phyloP scores from a whole-genome alignment of 306 rosid genomes.

The Fragaria iinumae region DNA sequence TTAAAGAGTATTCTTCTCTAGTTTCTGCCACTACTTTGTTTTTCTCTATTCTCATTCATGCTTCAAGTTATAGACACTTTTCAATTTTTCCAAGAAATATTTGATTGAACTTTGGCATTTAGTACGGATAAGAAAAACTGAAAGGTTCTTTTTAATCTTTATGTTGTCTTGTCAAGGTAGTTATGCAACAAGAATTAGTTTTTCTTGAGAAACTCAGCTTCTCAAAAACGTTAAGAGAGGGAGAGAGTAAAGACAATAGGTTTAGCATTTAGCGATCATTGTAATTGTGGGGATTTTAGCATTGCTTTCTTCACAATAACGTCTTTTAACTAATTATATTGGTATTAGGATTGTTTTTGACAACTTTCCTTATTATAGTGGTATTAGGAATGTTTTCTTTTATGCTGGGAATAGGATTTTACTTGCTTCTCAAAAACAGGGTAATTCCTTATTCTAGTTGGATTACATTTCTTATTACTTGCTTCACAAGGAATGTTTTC shows the following conservation, averaged over 20 bases:
- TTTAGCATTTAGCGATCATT: too few relatives aligned
- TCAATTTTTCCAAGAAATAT: not conserved
- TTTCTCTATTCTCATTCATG: not conserved
- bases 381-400: too few relatives aligned
- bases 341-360: too few relatives aligned
- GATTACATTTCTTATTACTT: too few relatives aligned
- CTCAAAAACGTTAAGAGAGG: not conserved
- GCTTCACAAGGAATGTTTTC: too few relatives aligned
- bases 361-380: not conserved
- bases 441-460: too few relatives aligned
- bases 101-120: not conserved
- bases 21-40: not conserved
- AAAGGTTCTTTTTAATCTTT: not conserved
- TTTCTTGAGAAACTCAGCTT: slow-evolving; percentile 6
- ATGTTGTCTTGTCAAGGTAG: slow-evolving; percentile 3
- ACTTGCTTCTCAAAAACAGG: too few relatives aligned
- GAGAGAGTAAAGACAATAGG: not conserved
- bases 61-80: not conserved
- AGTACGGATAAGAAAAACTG: not conserved
- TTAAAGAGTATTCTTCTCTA: not conserved
- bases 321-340: too few relatives aligned
- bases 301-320: not conserved
- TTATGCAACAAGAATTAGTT: not conserved
- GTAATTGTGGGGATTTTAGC: too few relatives aligned
- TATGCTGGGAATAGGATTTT: too few relatives aligned